Percentiles rank a stretch among this genome's conserved stretches.
Evolutionary conservation across 306 rosid species (phyloP).

Genomic region (Betula pendula): DNA sequence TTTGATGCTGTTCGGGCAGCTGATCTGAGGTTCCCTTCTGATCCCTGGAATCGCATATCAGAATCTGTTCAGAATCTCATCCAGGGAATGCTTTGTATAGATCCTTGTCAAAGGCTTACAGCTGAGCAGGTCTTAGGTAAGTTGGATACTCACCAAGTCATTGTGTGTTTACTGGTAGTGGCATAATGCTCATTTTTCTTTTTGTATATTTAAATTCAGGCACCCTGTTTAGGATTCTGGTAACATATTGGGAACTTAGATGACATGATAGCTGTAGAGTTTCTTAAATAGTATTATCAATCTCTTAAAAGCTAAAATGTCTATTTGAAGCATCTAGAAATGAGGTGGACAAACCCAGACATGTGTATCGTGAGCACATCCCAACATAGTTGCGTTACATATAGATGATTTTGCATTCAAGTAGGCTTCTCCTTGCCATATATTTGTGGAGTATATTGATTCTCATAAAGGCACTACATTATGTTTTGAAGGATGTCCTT

Average conservation of each 20-base stretch:
- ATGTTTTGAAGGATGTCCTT: background rate
- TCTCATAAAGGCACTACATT: background rate
- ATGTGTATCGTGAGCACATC: background rate
- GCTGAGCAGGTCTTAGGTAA: conserved; percentile 75
- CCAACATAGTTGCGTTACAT: background rate
- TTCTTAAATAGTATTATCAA: background rate
- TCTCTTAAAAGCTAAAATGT: background rate
- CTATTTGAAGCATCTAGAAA: background rate
- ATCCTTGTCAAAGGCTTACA: conserved; percentile 69
- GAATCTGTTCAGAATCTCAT: conserved; percentile 72
- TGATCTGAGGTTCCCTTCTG: conserved; percentile 65
- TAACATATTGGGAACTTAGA: background rate
- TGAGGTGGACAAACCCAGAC: background rate
- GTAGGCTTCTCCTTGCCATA: background rate
- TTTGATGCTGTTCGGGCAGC: conserved; percentile 77
- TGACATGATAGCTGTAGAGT: background rate
- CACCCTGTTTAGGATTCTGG: background rate
- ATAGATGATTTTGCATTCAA: background rate
- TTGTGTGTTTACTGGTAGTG: background rate
- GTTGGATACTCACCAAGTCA: conserved; percentile 13
- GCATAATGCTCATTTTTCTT: background rate
- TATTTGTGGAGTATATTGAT: background rate
- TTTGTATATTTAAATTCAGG: background rate
- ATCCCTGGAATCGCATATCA: conserved; percentile 66
- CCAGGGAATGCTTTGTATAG: conserved; percentile 68